Base-by-base conservation (phyloP, 129 eudicot genomes). In the Escallonia rubra region DNA sequence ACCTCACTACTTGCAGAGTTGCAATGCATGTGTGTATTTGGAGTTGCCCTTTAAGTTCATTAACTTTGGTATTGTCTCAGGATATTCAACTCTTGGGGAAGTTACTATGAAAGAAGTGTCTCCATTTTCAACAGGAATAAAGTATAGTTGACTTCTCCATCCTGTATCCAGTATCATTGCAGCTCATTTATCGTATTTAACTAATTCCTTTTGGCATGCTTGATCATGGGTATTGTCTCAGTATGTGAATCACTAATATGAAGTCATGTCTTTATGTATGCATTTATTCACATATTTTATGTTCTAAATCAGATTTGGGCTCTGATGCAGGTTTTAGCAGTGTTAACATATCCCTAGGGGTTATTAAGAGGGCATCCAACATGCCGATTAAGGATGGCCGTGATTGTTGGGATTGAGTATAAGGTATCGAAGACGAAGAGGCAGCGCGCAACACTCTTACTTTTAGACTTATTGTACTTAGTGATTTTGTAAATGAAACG, bases 221-320 rank as follows among this genome's bases (percentile, higher is more conserved):
- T 81, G 67, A 61, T 61, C 82, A 93, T 96, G 83, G 57, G 82
- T 64, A 96, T 86, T 78, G 96, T 81, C 75, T 86, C 67, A 86
- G 94, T 81, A 71, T 57, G 66, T 41, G 41, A 34, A 48, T 61
- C 46, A 11, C 11, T 40, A 11, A 9, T 23, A 55, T 67, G 57
- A 43, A 46, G 23, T 49, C 56, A 8, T 44, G 42, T 5, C 44
- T 61, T 16, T 64, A 14, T 43, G 8, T 7, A 9, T 10, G 7
- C 58, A 50, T 66, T 43, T 8, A 49, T 40, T 65, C n/a, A 38
- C 10, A 34, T 53, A 66, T 60, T 43, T 2, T 43, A 23, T 40
- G 40, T 63, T 72, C 55, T 46, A 39, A 43, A 64, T 71, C 83
- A 82, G 88, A 79, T 58, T 46, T 47, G 72, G 82, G 71, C 12